phyloP scores from a whole-genome alignment of 148 eudicot genomes.

The Cornus florida region DNA sequence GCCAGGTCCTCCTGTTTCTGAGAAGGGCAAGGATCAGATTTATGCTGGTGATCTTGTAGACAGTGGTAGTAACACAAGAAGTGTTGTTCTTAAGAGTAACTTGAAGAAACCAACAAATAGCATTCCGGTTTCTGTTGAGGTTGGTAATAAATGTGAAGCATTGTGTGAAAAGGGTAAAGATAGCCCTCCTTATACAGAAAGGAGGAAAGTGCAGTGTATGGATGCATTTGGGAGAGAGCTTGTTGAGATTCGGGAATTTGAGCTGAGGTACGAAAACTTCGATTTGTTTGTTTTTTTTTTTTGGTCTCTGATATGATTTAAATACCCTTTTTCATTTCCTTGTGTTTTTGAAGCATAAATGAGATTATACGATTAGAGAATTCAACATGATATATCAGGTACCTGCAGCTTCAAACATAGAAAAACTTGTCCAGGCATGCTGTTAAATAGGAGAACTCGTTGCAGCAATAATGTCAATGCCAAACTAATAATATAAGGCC shows the following conservation, averaged over 20 bases:
- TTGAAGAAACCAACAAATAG: slow-evolving; percentile 54
- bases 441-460: no score
- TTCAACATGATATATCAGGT: no score
- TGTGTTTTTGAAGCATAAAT: no score
- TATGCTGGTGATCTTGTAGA: slow-evolving; percentile 21
- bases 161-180: slow-evolving; percentile 29
- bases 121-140: slow-evolving; percentile 25
- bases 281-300: not conserved
- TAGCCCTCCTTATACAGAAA: slow-evolving; percentile 29
- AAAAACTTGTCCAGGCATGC: no score
- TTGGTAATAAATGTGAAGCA: slow-evolving; percentile 32
- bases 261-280: slow-evolving; percentile 60
- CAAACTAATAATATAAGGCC: no score
- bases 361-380: no score
- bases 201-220: slow-evolving; percentile 88
- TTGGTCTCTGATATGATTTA: not conserved
- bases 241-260: slow-evolving; percentile 88
- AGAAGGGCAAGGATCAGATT: slow-evolving; percentile 46
- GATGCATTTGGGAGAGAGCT: slow-evolving; percentile 94
- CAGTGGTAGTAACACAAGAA: slow-evolving; percentile 26
- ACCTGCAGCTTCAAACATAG: no score
- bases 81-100: slow-evolving; percentile 64
- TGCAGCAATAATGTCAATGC: no score
- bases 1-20: slow-evolving; percentile 30
- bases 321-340: no score